These are phyloP conservation scores for Diaporthe sp. DNA, from an alignment of 2,329 filamentous ascomycete genomes.

Conservation along the genomic window DNA sequence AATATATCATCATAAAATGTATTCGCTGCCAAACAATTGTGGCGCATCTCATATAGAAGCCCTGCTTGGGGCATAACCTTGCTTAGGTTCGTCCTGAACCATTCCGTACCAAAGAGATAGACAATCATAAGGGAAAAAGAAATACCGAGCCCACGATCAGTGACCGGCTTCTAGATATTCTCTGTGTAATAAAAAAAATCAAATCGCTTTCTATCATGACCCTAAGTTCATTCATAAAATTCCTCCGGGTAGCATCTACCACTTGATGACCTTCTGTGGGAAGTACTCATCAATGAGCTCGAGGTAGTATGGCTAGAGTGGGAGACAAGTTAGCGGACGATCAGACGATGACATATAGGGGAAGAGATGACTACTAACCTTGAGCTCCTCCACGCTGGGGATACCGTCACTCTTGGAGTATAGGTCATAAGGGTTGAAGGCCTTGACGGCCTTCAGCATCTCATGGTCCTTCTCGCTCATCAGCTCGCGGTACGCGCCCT, in stretches of 20 bases:
- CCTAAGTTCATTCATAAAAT: background rate
- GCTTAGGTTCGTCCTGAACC: background rate
- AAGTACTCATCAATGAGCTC: conserved; percentile 83
- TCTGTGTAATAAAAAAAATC: conserved; percentile 14
- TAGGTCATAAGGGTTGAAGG: conserved; percentile 92
- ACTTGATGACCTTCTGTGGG: conserved; percentile 76
- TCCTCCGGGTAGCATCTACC: conserved; percentile 62
- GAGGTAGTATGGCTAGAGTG: conserved; percentile 75
- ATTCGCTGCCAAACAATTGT: background rate
- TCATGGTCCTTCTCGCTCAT: conserved; percentile 86
- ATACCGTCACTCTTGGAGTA: conserved; percentile 92
- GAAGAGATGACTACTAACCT: conserved; percentile 61
- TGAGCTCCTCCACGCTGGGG: conserved; percentile 82
- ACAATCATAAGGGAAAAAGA: background rate
- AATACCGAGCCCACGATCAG: background rate
- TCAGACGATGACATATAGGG: background rate
- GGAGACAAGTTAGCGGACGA: background rate
- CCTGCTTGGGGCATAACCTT: background rate
- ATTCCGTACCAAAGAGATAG: conserved; percentile 17
- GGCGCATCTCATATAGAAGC: background rate
- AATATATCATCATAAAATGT: background rate
- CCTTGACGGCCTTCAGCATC: conserved; percentile 85
- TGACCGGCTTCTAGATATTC: conserved; percentile 15
- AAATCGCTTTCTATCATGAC: conserved; percentile 33
- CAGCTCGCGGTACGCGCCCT: conserved; percentile 83